Percentiles rank a stretch among this genome's conserved stretches.
These are phyloP conservation scores for Apodospora peruviana DNA, from an alignment of 495 filamentous ascomycete species.

Conservation along the genomic window DNA sequence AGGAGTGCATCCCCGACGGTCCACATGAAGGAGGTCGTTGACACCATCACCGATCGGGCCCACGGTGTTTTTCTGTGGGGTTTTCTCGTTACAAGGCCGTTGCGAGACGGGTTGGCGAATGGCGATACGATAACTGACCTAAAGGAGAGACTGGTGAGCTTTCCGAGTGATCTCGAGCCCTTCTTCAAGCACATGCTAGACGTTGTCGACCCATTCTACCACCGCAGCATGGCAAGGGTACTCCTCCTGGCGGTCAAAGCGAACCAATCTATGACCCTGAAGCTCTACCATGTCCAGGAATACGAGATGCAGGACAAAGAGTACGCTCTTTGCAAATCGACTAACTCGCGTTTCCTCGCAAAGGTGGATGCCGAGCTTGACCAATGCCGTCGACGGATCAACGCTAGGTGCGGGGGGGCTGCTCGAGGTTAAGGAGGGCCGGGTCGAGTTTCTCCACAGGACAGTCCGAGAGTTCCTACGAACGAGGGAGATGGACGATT, in stretches of 20 bases:
- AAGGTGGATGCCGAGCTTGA: too few relatives aligned
- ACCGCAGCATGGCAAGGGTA: background rate
- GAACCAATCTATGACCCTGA: too few relatives aligned
- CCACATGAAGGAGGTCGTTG: background rate
- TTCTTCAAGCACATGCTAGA: conserved; percentile 3
- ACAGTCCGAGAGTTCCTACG: background rate
- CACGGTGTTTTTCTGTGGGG: conserved; percentile 9
- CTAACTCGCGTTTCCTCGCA: too few relatives aligned
- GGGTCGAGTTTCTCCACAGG: background rate
- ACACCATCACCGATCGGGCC: background rate
- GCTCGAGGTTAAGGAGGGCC: background rate
- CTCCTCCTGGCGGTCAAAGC: background rate
- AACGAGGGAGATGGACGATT: background rate
- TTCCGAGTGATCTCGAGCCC: background rate
- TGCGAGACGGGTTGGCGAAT: background rate
- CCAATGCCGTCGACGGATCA: too few relatives aligned
- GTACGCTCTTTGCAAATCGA: too few relatives aligned
- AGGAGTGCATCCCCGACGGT: background rate
- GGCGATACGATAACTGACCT: background rate
- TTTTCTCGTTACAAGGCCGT: background rate
- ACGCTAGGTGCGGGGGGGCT: too few relatives aligned
- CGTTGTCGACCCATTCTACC: background rate
- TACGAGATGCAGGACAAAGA: too few relatives aligned
- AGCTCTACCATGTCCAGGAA: too few relatives aligned
- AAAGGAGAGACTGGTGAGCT: background rate